These are phyloP conservation scores for Eucalyptus regnans DNA, from an alignment of 345 rosid species.

Conservation along the genomic window DNA sequence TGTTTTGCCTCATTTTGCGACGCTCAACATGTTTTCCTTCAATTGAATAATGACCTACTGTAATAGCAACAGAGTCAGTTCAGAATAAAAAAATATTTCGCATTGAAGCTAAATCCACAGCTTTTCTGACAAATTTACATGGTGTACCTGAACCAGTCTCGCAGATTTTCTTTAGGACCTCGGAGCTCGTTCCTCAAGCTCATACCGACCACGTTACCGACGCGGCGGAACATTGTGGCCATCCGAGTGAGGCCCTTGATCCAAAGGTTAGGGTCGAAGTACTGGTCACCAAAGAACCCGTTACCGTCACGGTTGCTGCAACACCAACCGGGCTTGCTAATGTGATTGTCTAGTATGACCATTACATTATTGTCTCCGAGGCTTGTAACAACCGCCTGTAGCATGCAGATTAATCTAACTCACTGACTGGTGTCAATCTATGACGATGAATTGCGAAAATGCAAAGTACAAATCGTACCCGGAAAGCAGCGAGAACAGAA, in stretches of 20 bases:
- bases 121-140: neutral
- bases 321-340: slow-evolving; percentile 93
- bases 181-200: slow-evolving; percentile 88
- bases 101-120: neutral
- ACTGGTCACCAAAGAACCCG: slow-evolving; percentile 79
- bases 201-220: slow-evolving; percentile 61
- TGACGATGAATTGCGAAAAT: neutral
- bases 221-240: slow-evolving; percentile 47
- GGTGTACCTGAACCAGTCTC: slow-evolving; percentile 72
- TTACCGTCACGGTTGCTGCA: slow-evolving; percentile 59
- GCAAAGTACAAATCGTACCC: neutral
- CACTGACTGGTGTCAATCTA: neutral
- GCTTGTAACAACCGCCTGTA: slow-evolving; percentile 57
- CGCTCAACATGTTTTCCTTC: neutral
- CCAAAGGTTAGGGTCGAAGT: slow-evolving; percentile 63
- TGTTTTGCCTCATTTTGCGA: neutral
- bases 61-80: neutral
- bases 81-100: neutral
- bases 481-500: too few species aligned
- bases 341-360: slow-evolving; percentile 86
- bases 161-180: slow-evolving; percentile 55
- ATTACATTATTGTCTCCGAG: slow-evolving; percentile 52
- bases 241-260: slow-evolving; percentile 41
- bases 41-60: neutral
- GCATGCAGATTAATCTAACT: neutral